These are phyloP conservation scores for Mycothermus thermophilus DNA, from an alignment of 495 filamentous ascomycete genomes.

Conservation along the genomic window DNA sequence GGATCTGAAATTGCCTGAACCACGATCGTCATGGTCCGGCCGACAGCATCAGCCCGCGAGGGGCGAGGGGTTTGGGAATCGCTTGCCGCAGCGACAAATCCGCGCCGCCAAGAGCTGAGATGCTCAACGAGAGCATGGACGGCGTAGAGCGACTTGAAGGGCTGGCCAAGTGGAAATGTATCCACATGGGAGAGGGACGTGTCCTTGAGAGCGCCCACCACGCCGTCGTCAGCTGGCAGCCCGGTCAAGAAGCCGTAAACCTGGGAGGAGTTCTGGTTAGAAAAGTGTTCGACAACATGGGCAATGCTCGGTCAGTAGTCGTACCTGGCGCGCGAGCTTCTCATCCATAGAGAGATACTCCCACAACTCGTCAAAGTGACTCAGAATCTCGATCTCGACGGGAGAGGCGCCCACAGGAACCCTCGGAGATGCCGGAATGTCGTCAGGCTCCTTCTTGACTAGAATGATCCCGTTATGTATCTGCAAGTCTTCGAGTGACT, in stretches of 20 bases:
- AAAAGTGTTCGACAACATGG: not conserved
- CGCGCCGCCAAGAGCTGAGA: slow-evolving; percentile 18
- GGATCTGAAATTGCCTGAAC: slow-evolving; percentile 32
- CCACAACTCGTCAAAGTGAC: slow-evolving; percentile 79
- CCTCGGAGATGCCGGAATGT: slow-evolving; percentile 15
- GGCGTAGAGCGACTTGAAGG: slow-evolving; percentile 64
- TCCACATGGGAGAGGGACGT: slow-evolving; percentile 37
- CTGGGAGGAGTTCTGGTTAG: slow-evolving; percentile 26
- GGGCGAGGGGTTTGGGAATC: slow-evolving; percentile 7
- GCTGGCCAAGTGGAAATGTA: slow-evolving; percentile 54
- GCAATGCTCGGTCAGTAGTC: not conserved
- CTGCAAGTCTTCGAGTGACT: slow-evolving; percentile 41
- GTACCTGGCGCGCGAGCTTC: slow-evolving; percentile 52
- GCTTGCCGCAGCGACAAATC: slow-evolving; percentile 6
- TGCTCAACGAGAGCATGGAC: slow-evolving; percentile 46
- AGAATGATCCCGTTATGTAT: slow-evolving; percentile 51
- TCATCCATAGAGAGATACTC: slow-evolving; percentile 65
- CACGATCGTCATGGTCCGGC: slow-evolving; percentile 30
- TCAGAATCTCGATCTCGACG: slow-evolving; percentile 62
- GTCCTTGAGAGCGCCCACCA: slow-evolving; percentile 44
- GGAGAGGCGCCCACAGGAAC: slow-evolving; percentile 31
- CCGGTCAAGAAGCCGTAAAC: slow-evolving; percentile 61
- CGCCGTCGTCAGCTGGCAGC: slow-evolving; percentile 54
- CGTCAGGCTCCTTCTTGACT: slow-evolving; percentile 31
- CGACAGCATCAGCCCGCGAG: slow-evolving; percentile 18